Evolutionary conservation across 805 yeast species (phyloP).

Genomic region (Schwanniomyces sp.): DNA sequence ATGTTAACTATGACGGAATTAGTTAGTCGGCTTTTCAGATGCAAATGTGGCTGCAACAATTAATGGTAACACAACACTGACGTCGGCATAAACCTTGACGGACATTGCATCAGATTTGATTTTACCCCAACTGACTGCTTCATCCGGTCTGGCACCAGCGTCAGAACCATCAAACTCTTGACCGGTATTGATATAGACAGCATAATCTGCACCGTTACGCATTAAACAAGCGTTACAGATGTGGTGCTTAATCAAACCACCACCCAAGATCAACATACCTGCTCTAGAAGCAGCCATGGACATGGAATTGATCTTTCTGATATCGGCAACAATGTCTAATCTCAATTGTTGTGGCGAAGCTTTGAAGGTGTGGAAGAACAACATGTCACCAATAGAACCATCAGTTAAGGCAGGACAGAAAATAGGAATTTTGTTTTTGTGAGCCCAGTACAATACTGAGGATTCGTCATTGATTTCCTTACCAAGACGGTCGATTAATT

Average conservation of each 20-base stretch:
- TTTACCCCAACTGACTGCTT: slow-evolving; percentile 98
- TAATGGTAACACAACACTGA: slow-evolving; percentile 89
- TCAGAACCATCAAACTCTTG: slow-evolving; percentile 99
- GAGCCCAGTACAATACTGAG: slow-evolving; percentile 96
- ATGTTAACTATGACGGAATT: background rate
- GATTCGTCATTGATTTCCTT: slow-evolving; percentile 92
- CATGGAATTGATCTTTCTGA: slow-evolving; percentile 85
- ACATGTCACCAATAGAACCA: slow-evolving; percentile 98
- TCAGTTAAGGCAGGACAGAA: slow-evolving; percentile 98
- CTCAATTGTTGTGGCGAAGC: slow-evolving; percentile 87
- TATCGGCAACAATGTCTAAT: slow-evolving; percentile 91
- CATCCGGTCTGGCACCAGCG: slow-evolving; percentile 99
- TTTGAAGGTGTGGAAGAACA: slow-evolving; percentile 96
- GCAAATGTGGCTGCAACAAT: slow-evolving; percentile 99
- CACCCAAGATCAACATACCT: slow-evolving; percentile 95
- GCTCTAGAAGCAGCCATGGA: slow-evolving; percentile 94
- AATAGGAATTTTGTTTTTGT: slow-evolving; percentile 92
- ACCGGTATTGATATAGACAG: slow-evolving; percentile 95
- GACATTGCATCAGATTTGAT: slow-evolving; percentile 91
- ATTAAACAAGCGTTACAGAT: slow-evolving; percentile 96
- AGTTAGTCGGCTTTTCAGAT: slow-evolving; percentile 18
- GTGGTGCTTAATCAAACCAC: slow-evolving; percentile 95
- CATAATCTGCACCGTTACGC: slow-evolving; percentile 99
- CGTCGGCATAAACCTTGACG: slow-evolving; percentile 95
- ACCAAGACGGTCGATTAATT: slow-evolving; percentile 88